Conservation (phyloP, 2,329 filamentous ascomycete species). For the Clarireedia monteithiana region DNA sequence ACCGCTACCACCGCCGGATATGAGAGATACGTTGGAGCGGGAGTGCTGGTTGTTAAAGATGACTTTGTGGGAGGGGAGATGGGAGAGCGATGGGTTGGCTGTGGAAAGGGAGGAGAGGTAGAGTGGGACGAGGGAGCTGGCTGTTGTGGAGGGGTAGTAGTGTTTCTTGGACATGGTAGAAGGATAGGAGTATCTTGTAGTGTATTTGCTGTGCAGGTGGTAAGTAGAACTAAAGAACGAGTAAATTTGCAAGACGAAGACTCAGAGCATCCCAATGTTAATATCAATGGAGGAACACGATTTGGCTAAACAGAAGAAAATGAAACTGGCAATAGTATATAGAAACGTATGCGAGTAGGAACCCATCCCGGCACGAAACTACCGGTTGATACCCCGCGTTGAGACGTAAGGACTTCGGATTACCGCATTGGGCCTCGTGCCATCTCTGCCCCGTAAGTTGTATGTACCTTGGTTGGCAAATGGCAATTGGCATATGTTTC, state of each 20-base stretch:
- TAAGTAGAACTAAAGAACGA: not conserved
- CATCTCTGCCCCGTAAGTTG: not conserved
- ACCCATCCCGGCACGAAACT: not conserved
- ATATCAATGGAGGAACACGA: no score
- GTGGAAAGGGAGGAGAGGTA: conserved; percentile 39
- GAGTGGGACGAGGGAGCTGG: conserved; percentile 37
- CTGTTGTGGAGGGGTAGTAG: conserved; percentile 43
- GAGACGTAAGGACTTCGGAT: not conserved
- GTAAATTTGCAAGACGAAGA: not conserved
- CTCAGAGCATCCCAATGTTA: no score
- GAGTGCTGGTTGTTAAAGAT: conserved; percentile 38
- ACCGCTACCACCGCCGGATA: conserved; percentile 26
- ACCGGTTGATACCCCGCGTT: not conserved
- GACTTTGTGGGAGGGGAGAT: conserved; percentile 22
- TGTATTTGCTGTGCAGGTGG: not conserved
- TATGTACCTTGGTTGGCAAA: no score
- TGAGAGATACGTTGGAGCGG: conserved; percentile 16
- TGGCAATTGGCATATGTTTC: no score
- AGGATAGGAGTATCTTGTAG: not conserved
- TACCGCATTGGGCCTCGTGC: not conserved
- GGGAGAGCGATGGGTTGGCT: conserved; percentile 33
- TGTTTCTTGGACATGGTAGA: conserved; percentile 33
- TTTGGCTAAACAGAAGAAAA: not conserved
- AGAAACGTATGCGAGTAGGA: not conserved
- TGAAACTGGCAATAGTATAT: not conserved